These are phyloP conservation scores for Populus deltoides DNA, from an alignment of 345 rosid genomes.

Conservation along the genomic window DNA sequence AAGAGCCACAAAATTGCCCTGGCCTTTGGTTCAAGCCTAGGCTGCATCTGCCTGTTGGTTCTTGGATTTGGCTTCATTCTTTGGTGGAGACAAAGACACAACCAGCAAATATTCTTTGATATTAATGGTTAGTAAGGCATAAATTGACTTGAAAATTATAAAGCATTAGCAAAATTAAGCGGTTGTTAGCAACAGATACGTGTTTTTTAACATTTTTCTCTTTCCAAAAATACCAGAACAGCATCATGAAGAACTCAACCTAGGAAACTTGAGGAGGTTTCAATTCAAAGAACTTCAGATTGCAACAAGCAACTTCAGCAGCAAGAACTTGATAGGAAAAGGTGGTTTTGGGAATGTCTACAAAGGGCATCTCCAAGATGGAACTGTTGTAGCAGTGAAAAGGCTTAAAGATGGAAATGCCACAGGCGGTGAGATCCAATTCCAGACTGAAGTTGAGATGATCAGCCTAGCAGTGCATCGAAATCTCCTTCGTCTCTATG, in stretches of 20 bases:
- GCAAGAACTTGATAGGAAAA: conserved; percentile 80
- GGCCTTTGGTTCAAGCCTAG: conserved; percentile 65
- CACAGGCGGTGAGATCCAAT: conserved; percentile 71
- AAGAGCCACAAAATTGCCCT: conserved; percentile 61
- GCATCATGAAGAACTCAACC: conserved; percentile 58
- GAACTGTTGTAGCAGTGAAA: conserved; percentile 74
- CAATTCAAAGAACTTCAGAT: conserved; percentile 80
- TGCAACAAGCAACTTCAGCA: conserved; percentile 85
- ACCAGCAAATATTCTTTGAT: conserved; percentile 88
- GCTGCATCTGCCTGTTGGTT: conserved; percentile 60
- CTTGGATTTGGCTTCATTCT: conserved; percentile 62
- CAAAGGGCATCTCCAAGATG: conserved; percentile 79
- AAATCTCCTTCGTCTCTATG: conserved; percentile 71
- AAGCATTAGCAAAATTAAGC: background rate
- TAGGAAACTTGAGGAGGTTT: conserved; percentile 83
- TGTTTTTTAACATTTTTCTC: background rate
- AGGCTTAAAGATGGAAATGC: conserved; percentile 72
- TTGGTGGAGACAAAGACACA: conserved; percentile 77
- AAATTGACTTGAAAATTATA: background rate
- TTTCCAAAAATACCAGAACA: conserved; percentile 47
- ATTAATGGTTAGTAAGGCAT: conserved; percentile 55
- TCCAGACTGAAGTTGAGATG: conserved; percentile 93
- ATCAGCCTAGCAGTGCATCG: conserved; percentile 93
- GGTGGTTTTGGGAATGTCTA: conserved; percentile 96
- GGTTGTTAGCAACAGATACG: background rate